A percentile compares a stretch with the other conserved stretches of the same genome.
Conservation (phyloP, 2,329 filamentous ascomycete species). For the Amauroascus niger region DNA sequence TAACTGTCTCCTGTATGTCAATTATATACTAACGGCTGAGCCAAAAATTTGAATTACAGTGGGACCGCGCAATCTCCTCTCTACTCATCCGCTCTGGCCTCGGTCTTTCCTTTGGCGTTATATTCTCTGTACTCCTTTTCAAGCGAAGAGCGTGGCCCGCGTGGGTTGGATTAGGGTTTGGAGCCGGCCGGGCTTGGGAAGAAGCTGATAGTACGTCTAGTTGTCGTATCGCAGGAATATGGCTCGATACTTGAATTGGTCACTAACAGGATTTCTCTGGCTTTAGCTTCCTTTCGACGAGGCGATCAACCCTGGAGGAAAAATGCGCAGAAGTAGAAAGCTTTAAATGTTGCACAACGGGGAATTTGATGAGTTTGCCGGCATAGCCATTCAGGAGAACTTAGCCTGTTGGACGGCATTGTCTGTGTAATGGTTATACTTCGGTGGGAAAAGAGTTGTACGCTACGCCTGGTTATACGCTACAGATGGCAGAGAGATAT, state of each 20-base stretch:
- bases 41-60: slow-evolving; percentile 47
- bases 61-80: slow-evolving; percentile 97
- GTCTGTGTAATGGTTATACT: not conserved
- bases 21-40: not conserved
- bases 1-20: not conserved
- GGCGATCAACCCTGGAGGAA: slow-evolving; percentile 32
- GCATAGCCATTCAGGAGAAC: not conserved
- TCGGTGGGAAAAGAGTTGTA: slow-evolving; percentile 5
- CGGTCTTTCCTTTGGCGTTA: slow-evolving; percentile 91
- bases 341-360: slow-evolving; percentile 10
- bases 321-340: slow-evolving; percentile 21
- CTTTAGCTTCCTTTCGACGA: slow-evolving; percentile 36
- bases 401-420: slow-evolving; percentile 2
- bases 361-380: not conserved
- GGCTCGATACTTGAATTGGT: not conserved
- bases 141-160: slow-evolving; percentile 97
- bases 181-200: slow-evolving; percentile 92
- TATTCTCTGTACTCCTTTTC: slow-evolving; percentile 97
- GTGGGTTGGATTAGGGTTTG: slow-evolving; percentile 89
- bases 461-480: slow-evolving; percentile 9
- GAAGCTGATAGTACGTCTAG: slow-evolving; percentile 73
- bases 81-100: slow-evolving; percentile 93
- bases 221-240: not conserved
- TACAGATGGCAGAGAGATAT: not conserved
- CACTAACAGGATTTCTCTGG: not conserved